Percentiles rank a stretch among this genome's conserved stretches.
Evolutionary conservation across 148 eudicot genomes (phyloP).

Genomic region (Limonium bicolor): DNA sequence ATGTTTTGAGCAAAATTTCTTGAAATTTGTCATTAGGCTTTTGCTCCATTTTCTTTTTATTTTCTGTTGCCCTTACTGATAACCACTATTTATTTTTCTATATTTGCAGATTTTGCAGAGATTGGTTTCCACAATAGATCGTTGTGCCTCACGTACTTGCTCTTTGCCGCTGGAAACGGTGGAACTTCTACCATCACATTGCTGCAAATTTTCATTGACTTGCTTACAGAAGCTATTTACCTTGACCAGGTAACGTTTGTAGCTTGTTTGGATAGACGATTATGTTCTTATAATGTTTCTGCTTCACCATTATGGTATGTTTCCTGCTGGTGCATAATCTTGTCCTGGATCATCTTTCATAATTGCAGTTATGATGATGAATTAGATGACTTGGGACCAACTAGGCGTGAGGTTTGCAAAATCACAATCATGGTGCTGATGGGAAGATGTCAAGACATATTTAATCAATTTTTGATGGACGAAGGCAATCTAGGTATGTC

Average conservation of each 20-base stretch:
- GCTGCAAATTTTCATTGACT: slow-evolving; percentile 83
- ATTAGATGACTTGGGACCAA: slow-evolving; percentile 31
- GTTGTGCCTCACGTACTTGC: slow-evolving; percentile 93
- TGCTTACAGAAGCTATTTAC: slow-evolving; percentile 82
- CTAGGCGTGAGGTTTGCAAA: slow-evolving; percentile 62
- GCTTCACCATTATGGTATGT: too few relatives aligned
- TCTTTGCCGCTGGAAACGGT: slow-evolving; percentile 87
- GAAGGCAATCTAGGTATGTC: slow-evolving; percentile 63
- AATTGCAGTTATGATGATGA: slow-evolving; percentile 41
- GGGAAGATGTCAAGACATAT: slow-evolving; percentile 76
- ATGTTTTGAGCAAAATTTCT: too few relatives aligned
- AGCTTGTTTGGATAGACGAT: not conserved
- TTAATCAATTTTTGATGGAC: slow-evolving; percentile 58
- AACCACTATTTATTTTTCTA: not conserved
- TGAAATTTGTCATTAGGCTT: too few relatives aligned
- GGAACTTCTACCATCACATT: slow-evolving; percentile 90
- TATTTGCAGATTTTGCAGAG: slow-evolving; percentile 56
- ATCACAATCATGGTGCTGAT: slow-evolving; percentile 52
- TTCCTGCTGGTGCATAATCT: too few relatives aligned
- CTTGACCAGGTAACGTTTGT: slow-evolving; percentile 44
- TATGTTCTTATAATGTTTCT: too few relatives aligned
- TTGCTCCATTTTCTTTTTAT: not conserved
- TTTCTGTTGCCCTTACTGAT: not conserved
- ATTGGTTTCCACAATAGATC: slow-evolving; percentile 73
- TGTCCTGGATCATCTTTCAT: too few relatives aligned